These are phyloP conservation scores for Chaetoceros muelleri DNA, from an alignment of 108 stramenopile genomes.

Conservation along the genomic window DNA sequence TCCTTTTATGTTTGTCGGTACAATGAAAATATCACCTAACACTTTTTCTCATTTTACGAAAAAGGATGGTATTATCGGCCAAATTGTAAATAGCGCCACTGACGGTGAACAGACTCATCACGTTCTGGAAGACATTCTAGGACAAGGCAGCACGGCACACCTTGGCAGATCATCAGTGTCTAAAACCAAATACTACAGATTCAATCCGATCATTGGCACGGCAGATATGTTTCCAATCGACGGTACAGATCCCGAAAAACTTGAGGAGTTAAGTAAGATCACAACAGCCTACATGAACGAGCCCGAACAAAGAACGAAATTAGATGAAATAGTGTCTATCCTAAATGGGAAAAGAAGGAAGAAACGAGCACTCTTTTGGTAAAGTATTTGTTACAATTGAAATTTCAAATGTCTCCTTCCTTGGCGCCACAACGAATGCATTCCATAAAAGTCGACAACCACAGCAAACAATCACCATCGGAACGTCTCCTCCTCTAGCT, in stretches of 20 bases:
- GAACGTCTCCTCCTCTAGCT: too few species aligned
- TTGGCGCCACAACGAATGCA: too few species aligned
- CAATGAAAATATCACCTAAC: not conserved
- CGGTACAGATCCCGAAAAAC: conserved; percentile 51
- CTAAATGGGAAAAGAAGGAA: conserved; percentile 3
- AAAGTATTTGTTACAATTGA: not conserved
- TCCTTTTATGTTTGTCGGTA: too few species aligned
- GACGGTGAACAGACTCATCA: conserved; percentile 68
- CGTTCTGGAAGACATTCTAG: conserved; percentile 64
- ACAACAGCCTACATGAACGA: conserved; percentile 56
- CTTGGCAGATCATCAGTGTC: conserved; percentile 27
- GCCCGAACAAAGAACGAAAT: conserved; percentile 50
- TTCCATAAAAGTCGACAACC: too few species aligned
- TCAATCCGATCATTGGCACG: conserved; percentile 63
- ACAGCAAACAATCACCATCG: too few species aligned
- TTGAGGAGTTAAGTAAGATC: conserved; percentile 45
- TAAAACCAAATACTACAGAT: conserved; percentile 61
- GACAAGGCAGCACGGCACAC: conserved; percentile 36
- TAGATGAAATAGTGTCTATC: conserved; percentile 20
- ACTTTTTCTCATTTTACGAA: not conserved
- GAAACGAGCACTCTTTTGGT: not conserved
- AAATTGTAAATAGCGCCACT: conserved; percentile 73
- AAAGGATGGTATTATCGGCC: conserved; percentile 70
- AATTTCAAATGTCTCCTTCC: too few species aligned
- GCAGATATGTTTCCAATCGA: conserved; percentile 57